Base-by-base conservation (phyloP, 139 green algal genomes). In the Chlorella sp. region DNA sequence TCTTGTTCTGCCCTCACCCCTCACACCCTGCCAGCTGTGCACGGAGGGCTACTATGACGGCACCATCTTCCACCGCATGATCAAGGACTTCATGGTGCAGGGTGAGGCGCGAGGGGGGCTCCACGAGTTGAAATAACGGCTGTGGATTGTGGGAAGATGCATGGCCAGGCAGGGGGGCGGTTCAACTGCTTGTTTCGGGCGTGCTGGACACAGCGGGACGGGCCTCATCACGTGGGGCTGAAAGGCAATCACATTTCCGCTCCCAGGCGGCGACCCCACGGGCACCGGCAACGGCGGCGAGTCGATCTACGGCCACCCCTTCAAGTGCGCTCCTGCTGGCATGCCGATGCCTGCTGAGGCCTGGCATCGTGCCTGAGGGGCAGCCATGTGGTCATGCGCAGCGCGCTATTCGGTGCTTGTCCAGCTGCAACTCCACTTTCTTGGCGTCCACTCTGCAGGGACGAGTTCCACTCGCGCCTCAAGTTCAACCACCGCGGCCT, bases 1-100 rank as follows among this genome's bases (percentile, higher is more conserved):
- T 24, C 28, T 17, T 41, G 2, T 3, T 24, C 28, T 17, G 22
- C 19, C 40, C 69, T 36, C 56, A 16, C 51, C 51, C 4, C 20
- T 19, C 40, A 40, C 40, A 51, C 38, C 38, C 38, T 98, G 80
- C 32, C 95, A 99, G 92, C 92, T 99, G 46, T 98, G 94, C 83
- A 51, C 96, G 41, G 96, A 99, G 75, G 96, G 97, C 19, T 99
- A 97, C 85, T 99, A 99, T 81, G 94, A 98, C 62, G 87, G 90
- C 85, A 95, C 91, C 58, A 85, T 94, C 44, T 99, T 99, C 88
- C 94, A 98, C 91, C 90, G 94, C 17, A 82, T 99, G 40, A 93
- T 99, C 77, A 95, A 95, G 44, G 94, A 94, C 84, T 96, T 96
- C 84, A 88, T 96, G 73, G 81, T 90, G 16, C 94, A 97, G 85